These are phyloP conservation scores for Arabidopsis suecica DNA, from an alignment of 345 rosid species.

Conservation along the genomic window DNA sequence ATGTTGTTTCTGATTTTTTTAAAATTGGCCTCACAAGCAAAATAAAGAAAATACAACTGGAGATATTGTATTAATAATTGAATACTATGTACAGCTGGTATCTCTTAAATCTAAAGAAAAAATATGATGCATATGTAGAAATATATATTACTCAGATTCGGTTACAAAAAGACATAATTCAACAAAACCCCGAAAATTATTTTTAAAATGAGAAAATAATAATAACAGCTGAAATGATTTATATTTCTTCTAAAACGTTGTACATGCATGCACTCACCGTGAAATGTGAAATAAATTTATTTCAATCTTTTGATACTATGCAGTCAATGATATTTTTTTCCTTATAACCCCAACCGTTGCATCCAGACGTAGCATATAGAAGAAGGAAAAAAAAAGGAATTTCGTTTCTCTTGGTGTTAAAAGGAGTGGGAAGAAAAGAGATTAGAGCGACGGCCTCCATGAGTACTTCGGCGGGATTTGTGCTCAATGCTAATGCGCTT, in stretches of 20 bases:
- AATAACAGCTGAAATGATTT: neutral
- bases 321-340: neutral
- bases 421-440: neutral
- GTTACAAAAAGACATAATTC: neutral
- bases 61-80: neutral
- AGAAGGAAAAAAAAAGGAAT: neutral
- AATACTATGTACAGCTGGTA: neutral
- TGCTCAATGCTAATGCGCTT: neutral
- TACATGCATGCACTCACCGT: neutral
- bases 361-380: neutral
- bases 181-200: neutral
- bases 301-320: neutral
- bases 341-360: constrained; percentile 11
- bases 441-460: neutral
- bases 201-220: neutral
- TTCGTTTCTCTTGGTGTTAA: neutral
- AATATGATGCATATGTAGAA: neutral
- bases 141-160: neutral
- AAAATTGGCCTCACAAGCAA: neutral
- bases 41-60: neutral
- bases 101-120: neutral
- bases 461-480: neutral
- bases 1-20: neutral
- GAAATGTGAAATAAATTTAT: neutral
- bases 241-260: neutral